Evolutionary conservation across 2,329 filamentous ascomycete species (phyloP).

Genomic region (Cytospora paraplurivora): DNA sequence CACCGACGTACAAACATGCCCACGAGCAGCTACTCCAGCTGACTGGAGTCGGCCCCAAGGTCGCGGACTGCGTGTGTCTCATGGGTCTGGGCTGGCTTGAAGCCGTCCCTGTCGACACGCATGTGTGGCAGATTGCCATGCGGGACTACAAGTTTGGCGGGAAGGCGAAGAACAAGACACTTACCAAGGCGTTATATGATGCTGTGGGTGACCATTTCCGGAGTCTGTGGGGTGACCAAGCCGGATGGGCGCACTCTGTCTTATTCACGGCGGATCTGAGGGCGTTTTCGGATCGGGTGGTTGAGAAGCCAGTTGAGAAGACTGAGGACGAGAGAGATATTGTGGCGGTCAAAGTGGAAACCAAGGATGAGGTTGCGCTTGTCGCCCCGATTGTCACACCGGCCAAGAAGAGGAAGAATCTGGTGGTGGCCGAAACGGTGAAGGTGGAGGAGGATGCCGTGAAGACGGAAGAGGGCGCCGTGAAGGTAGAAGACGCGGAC

Average conservation of each 20-base stretch:
- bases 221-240: slow-evolving; percentile 85
- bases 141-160: slow-evolving; percentile 92
- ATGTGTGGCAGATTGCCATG: slow-evolving; percentile 98
- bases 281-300: slow-evolving; percentile 72
- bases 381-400: slow-evolving; percentile 10
- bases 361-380: slow-evolving; percentile 32
- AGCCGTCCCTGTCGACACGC: slow-evolving; percentile 93
- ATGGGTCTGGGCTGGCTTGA: slow-evolving; percentile 98
- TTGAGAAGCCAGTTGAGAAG: slow-evolving; percentile 29
- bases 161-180: slow-evolving; percentile 71
- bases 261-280: slow-evolving; percentile 91
- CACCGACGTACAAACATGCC: slow-evolving; percentile 69
- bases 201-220: slow-evolving; percentile 90
- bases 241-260: slow-evolving; percentile 97
- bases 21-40: slow-evolving; percentile 78
- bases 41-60: slow-evolving; percentile 92
- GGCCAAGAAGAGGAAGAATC: slow-evolving; percentile 28
- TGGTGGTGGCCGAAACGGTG: slow-evolving; percentile 24
- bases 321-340: slow-evolving; percentile 25
- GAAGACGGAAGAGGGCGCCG: background rate
- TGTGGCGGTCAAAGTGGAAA: slow-evolving; percentile 35
- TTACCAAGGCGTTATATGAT: slow-evolving; percentile 87
- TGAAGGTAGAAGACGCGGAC: too few relatives aligned
- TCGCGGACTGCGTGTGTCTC: slow-evolving; percentile 92
- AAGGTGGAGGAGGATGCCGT: slow-evolving; percentile 23